phyloP scores from a whole-genome alignment of 129 eudicot species.

The Pittosporum tobira region DNA sequence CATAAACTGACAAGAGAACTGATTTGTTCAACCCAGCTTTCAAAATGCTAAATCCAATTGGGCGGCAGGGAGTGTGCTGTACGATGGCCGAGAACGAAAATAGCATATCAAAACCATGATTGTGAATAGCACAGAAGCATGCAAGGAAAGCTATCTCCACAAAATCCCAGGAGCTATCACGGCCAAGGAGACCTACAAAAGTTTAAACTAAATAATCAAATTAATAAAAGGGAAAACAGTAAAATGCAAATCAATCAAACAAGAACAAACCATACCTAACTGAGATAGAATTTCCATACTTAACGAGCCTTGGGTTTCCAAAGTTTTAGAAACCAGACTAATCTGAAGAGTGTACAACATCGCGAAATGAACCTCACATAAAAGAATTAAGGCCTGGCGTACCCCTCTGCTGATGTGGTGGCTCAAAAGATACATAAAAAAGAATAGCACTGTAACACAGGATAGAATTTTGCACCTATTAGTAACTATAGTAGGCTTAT shows the following conservation, averaged over 20 bases:
- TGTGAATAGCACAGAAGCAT: slow-evolving; percentile 87
- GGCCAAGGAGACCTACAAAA: slow-evolving; percentile 63
- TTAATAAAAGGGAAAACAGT: not conserved
- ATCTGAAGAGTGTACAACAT: slow-evolving; percentile 83
- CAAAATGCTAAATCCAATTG: slow-evolving; percentile 86
- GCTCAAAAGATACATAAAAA: slow-evolving; percentile 80
- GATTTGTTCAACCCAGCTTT: slow-evolving; percentile 97
- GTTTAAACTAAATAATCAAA: slow-evolving; percentile 9
- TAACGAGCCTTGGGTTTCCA: slow-evolving; percentile 52
- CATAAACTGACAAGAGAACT: slow-evolving; percentile 85
- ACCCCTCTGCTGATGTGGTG: slow-evolving; percentile 57
- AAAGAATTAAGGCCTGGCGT: slow-evolving; percentile 70
- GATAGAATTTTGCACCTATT: slow-evolving; percentile 13
- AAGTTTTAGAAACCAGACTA: slow-evolving; percentile 46
- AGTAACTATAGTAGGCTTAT: slow-evolving; percentile 8
- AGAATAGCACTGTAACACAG: slow-evolving; percentile 84
- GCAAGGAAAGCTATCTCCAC: slow-evolving; percentile 83
- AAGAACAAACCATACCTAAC: slow-evolving; percentile 51
- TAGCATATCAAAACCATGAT: slow-evolving; percentile 83
- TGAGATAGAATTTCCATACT: slow-evolving; percentile 68
- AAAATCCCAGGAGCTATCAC: slow-evolving; percentile 74
- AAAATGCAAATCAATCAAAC: slow-evolving; percentile 6
- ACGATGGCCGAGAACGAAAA: slow-evolving; percentile 88
- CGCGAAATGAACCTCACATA: slow-evolving; percentile 94
- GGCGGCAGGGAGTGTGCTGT: slow-evolving; percentile 82